These are phyloP conservation scores for Albugo candida DNA, from an alignment of 352 stramenopile genomes.

Conservation along the genomic window DNA sequence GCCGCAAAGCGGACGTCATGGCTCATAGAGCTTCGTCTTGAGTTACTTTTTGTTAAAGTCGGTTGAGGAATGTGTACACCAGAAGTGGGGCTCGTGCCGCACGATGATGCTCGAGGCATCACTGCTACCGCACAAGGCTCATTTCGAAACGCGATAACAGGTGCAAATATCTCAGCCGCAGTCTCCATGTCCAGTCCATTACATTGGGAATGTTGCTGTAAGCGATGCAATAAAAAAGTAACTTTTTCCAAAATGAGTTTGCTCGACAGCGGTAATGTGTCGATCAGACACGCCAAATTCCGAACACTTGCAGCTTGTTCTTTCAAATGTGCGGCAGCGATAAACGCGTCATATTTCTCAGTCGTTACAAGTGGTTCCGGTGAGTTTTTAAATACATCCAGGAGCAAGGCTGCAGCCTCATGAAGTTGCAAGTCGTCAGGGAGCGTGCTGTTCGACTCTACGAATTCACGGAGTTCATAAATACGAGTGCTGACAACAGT, in stretches of 20 bases:
- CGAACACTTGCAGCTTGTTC: conserved; percentile 57
- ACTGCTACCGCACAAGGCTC: conserved; percentile 10
- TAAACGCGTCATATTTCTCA: conserved; percentile 68
- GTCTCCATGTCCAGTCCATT: conserved; percentile 52
- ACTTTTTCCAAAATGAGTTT: conserved; percentile 56
- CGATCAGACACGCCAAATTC: conserved; percentile 64
- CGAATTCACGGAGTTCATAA: conserved; percentile 49
- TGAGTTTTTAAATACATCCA: conserved; percentile 66
- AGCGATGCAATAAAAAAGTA: conserved; percentile 41
- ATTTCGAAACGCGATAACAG: conserved; percentile 63
- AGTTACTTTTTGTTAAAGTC: conserved; percentile 17
- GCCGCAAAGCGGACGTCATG: conserved; percentile 59
- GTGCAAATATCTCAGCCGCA: conserved; percentile 36
- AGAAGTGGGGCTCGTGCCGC: too few species aligned
- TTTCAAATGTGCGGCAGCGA: conserved; percentile 38
- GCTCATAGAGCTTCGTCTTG: conserved; percentile 15
- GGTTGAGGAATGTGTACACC: too few species aligned
- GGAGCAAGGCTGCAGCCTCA: conserved; percentile 37
- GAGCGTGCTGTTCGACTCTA: conserved; percentile 39
- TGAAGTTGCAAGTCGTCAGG: conserved; percentile 41
- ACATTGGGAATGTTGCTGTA: conserved; percentile 35
- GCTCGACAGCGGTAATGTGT: conserved; percentile 40
- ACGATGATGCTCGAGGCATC: too few species aligned
- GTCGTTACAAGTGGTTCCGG: conserved; percentile 52
- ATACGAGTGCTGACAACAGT: conserved; percentile 55